A percentile compares a stretch with the other conserved stretches of the same genome.
Conservation (phyloP, 2,329 filamentous ascomycete species). For the Cladophialophora carrionii region DNA sequence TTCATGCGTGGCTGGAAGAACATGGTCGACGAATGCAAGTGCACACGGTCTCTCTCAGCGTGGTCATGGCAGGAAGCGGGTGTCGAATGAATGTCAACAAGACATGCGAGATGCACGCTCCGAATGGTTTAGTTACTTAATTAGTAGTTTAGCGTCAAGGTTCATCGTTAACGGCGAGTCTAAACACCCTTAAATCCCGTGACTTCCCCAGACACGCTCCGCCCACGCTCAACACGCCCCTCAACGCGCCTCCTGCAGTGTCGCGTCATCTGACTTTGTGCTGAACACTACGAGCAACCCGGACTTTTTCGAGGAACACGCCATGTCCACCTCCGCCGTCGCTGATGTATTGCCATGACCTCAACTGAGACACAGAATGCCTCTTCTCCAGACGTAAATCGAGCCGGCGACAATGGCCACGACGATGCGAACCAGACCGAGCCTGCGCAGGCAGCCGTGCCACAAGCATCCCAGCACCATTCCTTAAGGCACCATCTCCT, state of each 20-base stretch:
- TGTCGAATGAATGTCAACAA: constrained; percentile 27
- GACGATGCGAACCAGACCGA: not conserved
- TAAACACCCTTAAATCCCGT: not conserved
- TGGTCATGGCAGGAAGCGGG: constrained; percentile 9
- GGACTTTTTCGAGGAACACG: not conserved
- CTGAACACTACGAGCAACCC: not conserved
- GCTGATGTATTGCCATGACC: constrained; percentile 25
- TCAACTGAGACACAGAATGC: constrained; percentile 21
- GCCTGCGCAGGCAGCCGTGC: constrained; percentile 12
- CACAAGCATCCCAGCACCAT: constrained; percentile 49
- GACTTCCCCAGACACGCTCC: not conserved
- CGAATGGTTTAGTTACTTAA: constrained; percentile 1
- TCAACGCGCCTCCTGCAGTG: constrained; percentile 13
- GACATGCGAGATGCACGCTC: constrained; percentile 21
- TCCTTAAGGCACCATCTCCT: constrained; percentile 88
- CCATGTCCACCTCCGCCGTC: constrained; percentile 12
- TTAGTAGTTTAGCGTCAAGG: constrained; percentile 2
- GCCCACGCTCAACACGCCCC: constrained; percentile 7
- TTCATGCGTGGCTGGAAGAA: constrained; percentile 2
- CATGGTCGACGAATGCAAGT: constrained; percentile 10
- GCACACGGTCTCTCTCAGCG: not conserved
- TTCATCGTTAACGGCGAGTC: not conserved
- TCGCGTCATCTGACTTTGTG: not conserved
- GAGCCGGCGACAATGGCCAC: not conserved
- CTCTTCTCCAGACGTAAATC: constrained; percentile 11